A percentile compares a stretch with the other conserved stretches of the same genome.
Evolutionary conservation across 1,284 basidiomycete species (phyloP).

Genomic region (Heliocybe sulcata): DNA sequence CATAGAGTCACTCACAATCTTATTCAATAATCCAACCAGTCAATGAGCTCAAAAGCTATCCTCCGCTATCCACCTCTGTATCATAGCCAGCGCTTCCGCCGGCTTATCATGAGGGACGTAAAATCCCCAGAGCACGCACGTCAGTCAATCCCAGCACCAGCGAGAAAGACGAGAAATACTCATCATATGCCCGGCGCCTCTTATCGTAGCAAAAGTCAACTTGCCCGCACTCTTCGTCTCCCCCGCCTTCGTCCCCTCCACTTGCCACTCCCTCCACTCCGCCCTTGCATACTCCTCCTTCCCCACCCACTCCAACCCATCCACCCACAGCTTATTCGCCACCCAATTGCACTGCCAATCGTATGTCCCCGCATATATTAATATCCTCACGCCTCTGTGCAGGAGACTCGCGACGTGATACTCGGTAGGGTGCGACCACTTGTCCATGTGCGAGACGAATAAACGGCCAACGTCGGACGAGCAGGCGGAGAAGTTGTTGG

Average conservation of each 20-base stretch:
- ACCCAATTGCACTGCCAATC: constrained; percentile 81
- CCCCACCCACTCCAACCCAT: constrained; percentile 68
- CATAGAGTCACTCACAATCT: too few relatives aligned
- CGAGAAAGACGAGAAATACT: constrained; percentile 26
- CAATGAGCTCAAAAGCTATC: constrained; percentile 28
- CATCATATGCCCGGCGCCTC: constrained; percentile 68
- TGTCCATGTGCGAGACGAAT: constrained; percentile 52
- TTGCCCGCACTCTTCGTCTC: constrained; percentile 53
- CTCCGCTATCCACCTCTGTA: constrained; percentile 50
- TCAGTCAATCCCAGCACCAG: constrained; percentile 12
- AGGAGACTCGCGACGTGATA: constrained; percentile 66
- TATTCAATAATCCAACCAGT: too few relatives aligned
- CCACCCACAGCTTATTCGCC: constrained; percentile 69
- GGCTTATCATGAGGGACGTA: constrained; percentile 67
- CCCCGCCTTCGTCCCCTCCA: constrained; percentile 47
- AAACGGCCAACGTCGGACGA: constrained; percentile 37
- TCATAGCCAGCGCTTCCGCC: constrained; percentile 45
- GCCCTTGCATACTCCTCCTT: constrained; percentile 40
- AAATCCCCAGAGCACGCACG: constrained; percentile 3
- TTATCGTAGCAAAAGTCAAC: constrained; percentile 62
- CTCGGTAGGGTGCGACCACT: constrained; percentile 50
- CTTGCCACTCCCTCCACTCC: constrained; percentile 52
- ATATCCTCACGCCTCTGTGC: constrained; percentile 62
- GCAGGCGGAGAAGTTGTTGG: constrained; percentile 51
- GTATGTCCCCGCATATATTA: constrained; percentile 76